Evolutionary conservation across 176 grass and related monocot species (phyloP).

Genomic region (Eleusine coracana): DNA sequence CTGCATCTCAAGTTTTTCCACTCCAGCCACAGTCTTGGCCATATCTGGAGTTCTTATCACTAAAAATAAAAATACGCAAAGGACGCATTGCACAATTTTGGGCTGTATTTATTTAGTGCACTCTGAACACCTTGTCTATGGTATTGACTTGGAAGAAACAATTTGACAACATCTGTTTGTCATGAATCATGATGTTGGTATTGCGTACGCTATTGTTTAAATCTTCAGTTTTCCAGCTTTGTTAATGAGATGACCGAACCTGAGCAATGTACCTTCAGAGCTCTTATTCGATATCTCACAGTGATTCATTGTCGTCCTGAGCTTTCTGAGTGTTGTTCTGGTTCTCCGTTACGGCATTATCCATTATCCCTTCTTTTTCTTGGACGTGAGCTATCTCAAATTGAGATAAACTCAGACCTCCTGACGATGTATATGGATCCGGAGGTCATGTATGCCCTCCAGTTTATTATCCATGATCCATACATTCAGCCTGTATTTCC

Average conservation of each 20-base stretch:
- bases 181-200: background rate
- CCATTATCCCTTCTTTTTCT: background rate
- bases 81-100: background rate
- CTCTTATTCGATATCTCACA: background rate
- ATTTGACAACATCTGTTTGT: background rate
- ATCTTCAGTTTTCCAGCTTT: background rate
- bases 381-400: background rate
- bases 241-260: background rate
- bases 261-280: background rate
- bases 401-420: background rate
- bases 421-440: too few species aligned
- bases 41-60: slow-evolving; percentile 6
- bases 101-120: background rate
- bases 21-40: background rate
- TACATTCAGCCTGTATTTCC: too few species aligned
- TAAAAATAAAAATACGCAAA: slow-evolving; percentile 38
- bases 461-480: too few species aligned
- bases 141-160: background rate
- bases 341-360: background rate
- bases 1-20: background rate
- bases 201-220: background rate
- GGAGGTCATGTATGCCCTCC: too few species aligned
- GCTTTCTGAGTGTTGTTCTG: background rate
- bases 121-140: background rate
- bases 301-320: background rate